phyloP scores from a whole-genome alignment of 495 filamentous ascomycete species.

The Neurospora sp. region DNA sequence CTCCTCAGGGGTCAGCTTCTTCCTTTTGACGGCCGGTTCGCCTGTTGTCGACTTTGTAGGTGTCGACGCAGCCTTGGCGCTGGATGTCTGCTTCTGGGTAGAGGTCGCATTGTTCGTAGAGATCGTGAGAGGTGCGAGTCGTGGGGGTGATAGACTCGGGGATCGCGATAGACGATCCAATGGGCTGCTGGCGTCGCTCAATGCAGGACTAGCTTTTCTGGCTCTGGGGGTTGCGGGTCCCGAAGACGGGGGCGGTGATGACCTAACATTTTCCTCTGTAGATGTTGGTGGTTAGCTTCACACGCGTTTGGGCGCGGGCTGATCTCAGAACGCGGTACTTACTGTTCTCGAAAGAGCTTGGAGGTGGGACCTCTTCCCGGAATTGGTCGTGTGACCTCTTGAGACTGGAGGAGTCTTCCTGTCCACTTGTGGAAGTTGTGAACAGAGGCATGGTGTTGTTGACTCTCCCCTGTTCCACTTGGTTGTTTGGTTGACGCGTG shows the following conservation, averaged over 20 bases:
- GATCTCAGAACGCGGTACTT: neutral
- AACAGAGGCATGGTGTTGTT: slow-evolving; percentile 28
- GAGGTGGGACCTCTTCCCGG: slow-evolving; percentile 6
- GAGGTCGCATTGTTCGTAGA: slow-evolving; percentile 3
- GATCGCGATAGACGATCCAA: slow-evolving; percentile 18
- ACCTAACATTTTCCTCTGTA: slow-evolving; percentile 15
- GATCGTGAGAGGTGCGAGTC: neutral
- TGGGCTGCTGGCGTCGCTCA: slow-evolving; percentile 28
- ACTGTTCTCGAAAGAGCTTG: slow-evolving; percentile 11
- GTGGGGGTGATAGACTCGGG: slow-evolving; percentile 16
- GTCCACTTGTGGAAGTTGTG: slow-evolving; percentile 25
- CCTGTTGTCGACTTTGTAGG: slow-evolving; percentile 4
- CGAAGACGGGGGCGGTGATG: neutral
- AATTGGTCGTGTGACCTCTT: slow-evolving; percentile 32
- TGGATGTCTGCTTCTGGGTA: slow-evolving; percentile 1
- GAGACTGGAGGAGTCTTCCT: slow-evolving; percentile 20
- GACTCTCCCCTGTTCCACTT: neutral
- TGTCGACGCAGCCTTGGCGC: neutral
- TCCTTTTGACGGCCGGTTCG: slow-evolving; percentile 33
- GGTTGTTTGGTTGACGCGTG: neutral
- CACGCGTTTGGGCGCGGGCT: neutral
- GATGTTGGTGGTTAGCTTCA: neutral
- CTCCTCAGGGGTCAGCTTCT: slow-evolving; percentile 45
- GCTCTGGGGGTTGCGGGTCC: slow-evolving; percentile 10
- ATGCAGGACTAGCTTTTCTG: slow-evolving; percentile 18